Percentiles rank a stretch among this genome's conserved stretches.
These are phyloP conservation scores for Cymbopogon citratus DNA, from an alignment of 176 grass and related monocot genomes.

Conservation along the genomic window DNA sequence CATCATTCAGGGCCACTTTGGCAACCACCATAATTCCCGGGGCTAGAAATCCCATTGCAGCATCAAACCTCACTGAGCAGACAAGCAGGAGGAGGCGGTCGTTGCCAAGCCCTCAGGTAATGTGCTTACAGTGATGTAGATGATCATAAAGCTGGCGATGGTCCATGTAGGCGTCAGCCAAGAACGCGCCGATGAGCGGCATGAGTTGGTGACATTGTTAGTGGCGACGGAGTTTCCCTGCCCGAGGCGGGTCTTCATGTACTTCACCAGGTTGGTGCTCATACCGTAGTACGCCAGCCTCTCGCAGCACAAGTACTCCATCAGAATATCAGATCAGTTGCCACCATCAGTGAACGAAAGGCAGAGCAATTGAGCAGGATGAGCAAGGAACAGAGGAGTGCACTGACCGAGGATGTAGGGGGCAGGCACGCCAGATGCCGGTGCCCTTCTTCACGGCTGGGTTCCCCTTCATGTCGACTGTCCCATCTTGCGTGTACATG, in stretches of 20 bases:
- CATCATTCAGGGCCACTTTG: too few relatives aligned
- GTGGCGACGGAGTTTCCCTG: constrained; percentile 36
- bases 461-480: constrained; percentile 72
- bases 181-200: constrained; percentile 64
- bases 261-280: constrained; percentile 87
- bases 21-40: too few relatives aligned
- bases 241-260: constrained; percentile 50
- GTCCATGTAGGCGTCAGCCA: constrained; percentile 82
- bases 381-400: neutral
- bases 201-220: constrained; percentile 77
- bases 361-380: neutral
- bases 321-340: too few relatives aligned
- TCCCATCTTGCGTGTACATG: constrained; percentile 72
- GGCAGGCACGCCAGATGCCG: constrained; percentile 68
- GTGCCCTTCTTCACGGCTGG: constrained; percentile 50
- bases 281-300: constrained; percentile 80
- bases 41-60: too few relatives aligned
- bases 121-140: too few relatives aligned
- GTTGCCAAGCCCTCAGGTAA: too few relatives aligned
- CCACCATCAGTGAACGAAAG: neutral
- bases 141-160: constrained; percentile 73
- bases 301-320: constrained; percentile 56
- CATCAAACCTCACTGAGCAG: too few relatives aligned
- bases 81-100: too few relatives aligned
- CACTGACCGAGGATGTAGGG: constrained; percentile 81